Base-by-base conservation (phyloP, 169 alveolate genomes). In the Fabrea salina region DNA sequence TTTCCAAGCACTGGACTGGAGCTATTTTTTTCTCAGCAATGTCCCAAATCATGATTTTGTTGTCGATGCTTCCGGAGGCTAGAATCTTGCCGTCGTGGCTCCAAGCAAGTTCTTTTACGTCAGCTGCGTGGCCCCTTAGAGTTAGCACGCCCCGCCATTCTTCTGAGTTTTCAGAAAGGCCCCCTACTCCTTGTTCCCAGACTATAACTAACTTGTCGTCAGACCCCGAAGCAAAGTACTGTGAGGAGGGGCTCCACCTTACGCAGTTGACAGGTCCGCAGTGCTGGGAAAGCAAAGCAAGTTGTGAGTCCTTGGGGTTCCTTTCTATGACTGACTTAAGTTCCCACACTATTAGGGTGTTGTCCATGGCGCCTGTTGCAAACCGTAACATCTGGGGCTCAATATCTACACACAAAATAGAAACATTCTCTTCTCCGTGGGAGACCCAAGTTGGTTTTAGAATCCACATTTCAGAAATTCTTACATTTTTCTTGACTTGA, bases 241-340 rank as follows among this genome's bases (percentile, higher is more conserved):
- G 66, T 6, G 66, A n/a, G 66, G 13, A n/a, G 8, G 66, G 66
- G 25, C 25, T 54, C 66, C 66, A 54, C 8, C 66, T 7, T 7
- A 54, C 66, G 22, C 66, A 54, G 22, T 54, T 54, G 8, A 54
- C 66, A 54, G 66, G 66, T n/a, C 66, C 66, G 25, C 66, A 54
- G 25, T 54, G 66, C 66, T 54, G 66, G 25, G 33, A n/a, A 8
- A 54, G 22, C 6, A 6, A 7, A 7, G 66, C 66, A 54, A 54
- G 66, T 54, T 54, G 13, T 6, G 25, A n/a, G 8, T 54, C 66
- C 25, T 54, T 54, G 11, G 8, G 39, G 13, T 54, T 33, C 13
- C 39, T 8, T 7, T 54, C 66, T 11, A 11, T 8, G 25, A 54
- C 8, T 54, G 39, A 19, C 25, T 54, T 22, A 54, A 54, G 25